Conservation (phyloP, 2,329 filamentous ascomycete species). For the Furcasterigmium furcatum region DNA sequence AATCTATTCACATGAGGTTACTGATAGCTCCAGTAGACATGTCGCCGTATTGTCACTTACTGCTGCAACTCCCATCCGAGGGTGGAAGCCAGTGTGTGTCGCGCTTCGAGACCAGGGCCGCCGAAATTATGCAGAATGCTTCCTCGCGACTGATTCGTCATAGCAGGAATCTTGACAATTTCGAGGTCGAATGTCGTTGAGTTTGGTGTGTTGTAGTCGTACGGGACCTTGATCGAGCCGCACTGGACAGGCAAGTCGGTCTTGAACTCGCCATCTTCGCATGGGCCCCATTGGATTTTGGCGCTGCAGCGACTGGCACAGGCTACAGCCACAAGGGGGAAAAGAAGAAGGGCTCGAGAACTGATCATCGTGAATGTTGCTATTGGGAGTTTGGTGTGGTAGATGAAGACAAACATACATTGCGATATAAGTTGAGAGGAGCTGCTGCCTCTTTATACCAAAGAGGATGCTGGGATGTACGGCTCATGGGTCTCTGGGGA, state of each 20-base stretch:
- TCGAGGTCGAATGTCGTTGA: constrained; percentile 10
- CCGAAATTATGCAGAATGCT: constrained; percentile 26
- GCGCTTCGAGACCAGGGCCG: constrained; percentile 16
- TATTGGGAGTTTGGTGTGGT: not conserved
- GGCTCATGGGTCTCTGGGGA: too few relatives aligned
- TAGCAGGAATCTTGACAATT: constrained; percentile 7
- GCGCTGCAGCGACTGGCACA: not conserved
- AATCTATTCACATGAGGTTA: constrained; percentile 9
- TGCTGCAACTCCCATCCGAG: not conserved
- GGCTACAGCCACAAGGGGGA: not conserved
- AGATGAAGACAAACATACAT: too few relatives aligned
- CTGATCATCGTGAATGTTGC: not conserved
- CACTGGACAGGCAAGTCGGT: constrained; percentile 8
- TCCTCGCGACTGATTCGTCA: constrained; percentile 16
- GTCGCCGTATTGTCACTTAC: not conserved
- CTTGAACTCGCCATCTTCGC: not conserved
- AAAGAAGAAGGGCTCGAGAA: not conserved
- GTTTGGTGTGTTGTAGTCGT: constrained; percentile 11
- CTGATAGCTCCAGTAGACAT: not conserved
- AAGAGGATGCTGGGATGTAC: too few relatives aligned
- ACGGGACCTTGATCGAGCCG: constrained; percentile 10
- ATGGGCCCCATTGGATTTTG: not conserved
- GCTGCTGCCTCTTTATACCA: too few relatives aligned
- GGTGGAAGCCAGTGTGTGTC: not conserved
- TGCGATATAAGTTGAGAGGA: too few relatives aligned